Evolutionary conservation across 176 grass and related monocot genomes (phyloP).

Genomic region (Aegilops bicornis): DNA sequence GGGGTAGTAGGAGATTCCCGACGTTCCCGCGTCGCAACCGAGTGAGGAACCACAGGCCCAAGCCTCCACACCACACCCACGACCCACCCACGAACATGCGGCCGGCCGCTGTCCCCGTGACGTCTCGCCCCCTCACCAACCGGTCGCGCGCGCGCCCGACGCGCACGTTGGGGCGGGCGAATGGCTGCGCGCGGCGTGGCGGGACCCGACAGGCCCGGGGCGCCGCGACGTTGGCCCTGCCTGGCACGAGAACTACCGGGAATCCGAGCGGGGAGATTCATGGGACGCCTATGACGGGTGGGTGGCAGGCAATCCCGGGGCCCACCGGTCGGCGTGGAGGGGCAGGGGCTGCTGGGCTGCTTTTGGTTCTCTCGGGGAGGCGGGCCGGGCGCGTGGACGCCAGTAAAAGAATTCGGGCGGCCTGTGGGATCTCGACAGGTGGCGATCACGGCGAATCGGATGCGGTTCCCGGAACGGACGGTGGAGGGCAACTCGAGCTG

Average conservation of each 20-base stretch:
- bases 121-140: not conserved
- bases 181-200: conserved; percentile 1
- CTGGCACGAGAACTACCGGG: not conserved
- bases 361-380: not conserved
- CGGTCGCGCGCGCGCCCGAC: not conserved
- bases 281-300: not conserved
- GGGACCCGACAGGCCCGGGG: not conserved
- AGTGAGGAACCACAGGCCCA: not conserved
- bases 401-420: not conserved
- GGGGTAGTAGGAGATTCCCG: not conserved
- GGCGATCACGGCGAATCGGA: not conserved
- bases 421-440: conserved; percentile 43
- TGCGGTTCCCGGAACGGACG: conserved; percentile 14
- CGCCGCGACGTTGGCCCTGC: not conserved
- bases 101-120: conserved; percentile 10
- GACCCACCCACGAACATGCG: conserved; percentile 8
- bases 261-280: not conserved
- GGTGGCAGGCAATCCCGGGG: rapidly evolving
- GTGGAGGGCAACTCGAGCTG: not conserved
- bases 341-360: not conserved
- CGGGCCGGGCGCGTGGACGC: conserved; percentile 28
- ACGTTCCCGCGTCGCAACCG: not conserved
- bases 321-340: not conserved
- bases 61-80: conserved; percentile 32
- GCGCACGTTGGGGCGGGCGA: not conserved